Evolutionary conservation across 176 grass and related monocot species (phyloP), one percentile per base, ranked within the genome.

Genomic region (Pontederia crassipes): DNA sequence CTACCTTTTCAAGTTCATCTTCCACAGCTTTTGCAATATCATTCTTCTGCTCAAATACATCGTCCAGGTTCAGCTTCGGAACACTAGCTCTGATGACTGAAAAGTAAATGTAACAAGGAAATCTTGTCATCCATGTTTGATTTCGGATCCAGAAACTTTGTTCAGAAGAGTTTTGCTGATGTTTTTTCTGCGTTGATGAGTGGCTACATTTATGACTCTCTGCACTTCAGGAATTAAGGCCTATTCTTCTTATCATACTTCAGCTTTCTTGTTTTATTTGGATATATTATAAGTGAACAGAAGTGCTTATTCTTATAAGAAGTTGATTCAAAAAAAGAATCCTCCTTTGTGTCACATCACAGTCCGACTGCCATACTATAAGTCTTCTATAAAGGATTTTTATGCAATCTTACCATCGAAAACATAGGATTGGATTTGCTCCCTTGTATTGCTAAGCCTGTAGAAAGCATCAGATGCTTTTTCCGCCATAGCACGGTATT

Each of bases 341-440:
- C 29, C 32, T 40, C 32, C 2, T 40, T 40, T 40, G 32, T 40
- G 32, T 40, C 6, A 40, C 20, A 24, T 24, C 20, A 24, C 20
- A 24, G 20, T 24, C 20, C 20, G 20, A 24, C 20, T 24, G 20
- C 20, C 20, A 58, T 9, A 20, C 56, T 20, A 58, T 26, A 18
- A 8, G 18, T 8, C 9, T 55, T 16, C 18, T 16, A 0, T 17
- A 2, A 14, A 2, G 17, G 11, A 49, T 45, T 12, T 46, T 46
- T 11, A 11, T 9, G 18, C 45, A 40, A 40, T 57, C 66, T 20
- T 61, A 72, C 69, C 69, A 18, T 72, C 57, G 13, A 72, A 72
- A 9, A 72, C 69, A 61, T 72, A 72, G 52, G 69, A 56, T 60
- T 72, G 69, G 48, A 72, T 72, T 28, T 72, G 69, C 32, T 56